Conservation (phyloP, 805 yeast species). For the Tetrapisispora phaffii region DNA sequence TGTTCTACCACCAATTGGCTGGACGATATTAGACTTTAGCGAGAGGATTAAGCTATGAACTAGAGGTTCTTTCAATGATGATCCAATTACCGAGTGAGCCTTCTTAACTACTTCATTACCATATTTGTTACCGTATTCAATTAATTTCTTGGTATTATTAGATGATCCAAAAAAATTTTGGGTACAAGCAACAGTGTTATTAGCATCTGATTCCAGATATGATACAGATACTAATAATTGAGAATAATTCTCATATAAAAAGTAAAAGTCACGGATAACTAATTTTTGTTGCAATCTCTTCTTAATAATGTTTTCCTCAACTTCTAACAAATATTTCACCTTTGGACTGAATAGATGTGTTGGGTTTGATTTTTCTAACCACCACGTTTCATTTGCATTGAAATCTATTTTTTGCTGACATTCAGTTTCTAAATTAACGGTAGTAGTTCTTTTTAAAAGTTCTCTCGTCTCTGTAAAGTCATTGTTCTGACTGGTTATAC, state of each 20-base stretch:
- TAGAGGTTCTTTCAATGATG: slow-evolving; percentile 16
- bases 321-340: slow-evolving; percentile 32
- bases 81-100: slow-evolving; percentile 33
- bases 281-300: slow-evolving; percentile 48
- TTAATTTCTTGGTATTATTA: slow-evolving; percentile 26
- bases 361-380: slow-evolving; percentile 2
- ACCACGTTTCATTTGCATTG: slow-evolving; percentile 2
- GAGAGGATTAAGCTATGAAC: slow-evolving; percentile 31
- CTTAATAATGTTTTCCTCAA: slow-evolving; percentile 44
- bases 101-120: slow-evolving; percentile 43
- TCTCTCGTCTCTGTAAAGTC: not conserved
- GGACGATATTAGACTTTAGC: slow-evolving; percentile 35
- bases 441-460: not conserved
- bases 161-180: slow-evolving; percentile 30
- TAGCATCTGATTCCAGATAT: slow-evolving; percentile 47
- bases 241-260: slow-evolving; percentile 64
- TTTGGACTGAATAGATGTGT: not conserved
- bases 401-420: slow-evolving; percentile 1
- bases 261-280: slow-evolving; percentile 54
- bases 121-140: slow-evolving; percentile 37
- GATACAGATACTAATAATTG: slow-evolving; percentile 51
- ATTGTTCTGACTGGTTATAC: slow-evolving; percentile 8
- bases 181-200: slow-evolving; percentile 33
- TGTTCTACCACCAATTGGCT: slow-evolving; percentile 54
- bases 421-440: not conserved